Conservation (phyloP, 495 filamentous ascomycete species). For the Collariella sp. region DNA sequence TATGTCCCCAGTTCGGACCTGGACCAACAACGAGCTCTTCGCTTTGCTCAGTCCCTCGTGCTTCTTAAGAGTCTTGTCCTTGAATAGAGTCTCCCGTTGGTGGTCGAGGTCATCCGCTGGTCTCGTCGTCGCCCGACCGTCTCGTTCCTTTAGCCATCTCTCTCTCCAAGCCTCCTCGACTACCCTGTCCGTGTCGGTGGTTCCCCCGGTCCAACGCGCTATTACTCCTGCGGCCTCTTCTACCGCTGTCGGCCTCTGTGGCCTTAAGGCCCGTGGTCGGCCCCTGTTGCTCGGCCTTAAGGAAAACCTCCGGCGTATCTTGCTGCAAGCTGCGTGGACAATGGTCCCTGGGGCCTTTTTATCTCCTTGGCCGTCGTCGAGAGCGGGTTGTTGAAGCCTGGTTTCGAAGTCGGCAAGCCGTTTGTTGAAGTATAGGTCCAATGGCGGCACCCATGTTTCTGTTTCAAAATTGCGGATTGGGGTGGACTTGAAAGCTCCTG, state of each 20-base stretch:
- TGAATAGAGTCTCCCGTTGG: background rate
- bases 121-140: background rate
- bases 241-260: too few relatives aligned
- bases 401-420: too few relatives aligned
- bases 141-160: background rate
- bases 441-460: too few relatives aligned
- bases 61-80: background rate
- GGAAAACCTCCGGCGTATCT: too few relatives aligned
- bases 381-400: too few relatives aligned
- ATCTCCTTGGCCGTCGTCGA: too few relatives aligned
- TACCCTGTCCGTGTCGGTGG: background rate
- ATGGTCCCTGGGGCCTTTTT: too few relatives aligned
- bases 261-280: background rate
- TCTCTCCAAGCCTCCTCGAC: background rate
- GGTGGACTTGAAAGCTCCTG: too few relatives aligned
- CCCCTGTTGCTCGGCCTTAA: background rate
- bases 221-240: background rate
- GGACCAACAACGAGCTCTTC: slow-evolving; percentile 1
- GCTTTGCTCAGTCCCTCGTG: background rate
- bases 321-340: too few relatives aligned
- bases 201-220: background rate
- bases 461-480: too few relatives aligned
- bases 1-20: slow-evolving; percentile 5
- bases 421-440: too few relatives aligned
- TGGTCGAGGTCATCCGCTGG: background rate